Evolutionary conservation across 1,284 basidiomycete genomes (phyloP).

Genomic region (Sporisorium exsertum): DNA sequence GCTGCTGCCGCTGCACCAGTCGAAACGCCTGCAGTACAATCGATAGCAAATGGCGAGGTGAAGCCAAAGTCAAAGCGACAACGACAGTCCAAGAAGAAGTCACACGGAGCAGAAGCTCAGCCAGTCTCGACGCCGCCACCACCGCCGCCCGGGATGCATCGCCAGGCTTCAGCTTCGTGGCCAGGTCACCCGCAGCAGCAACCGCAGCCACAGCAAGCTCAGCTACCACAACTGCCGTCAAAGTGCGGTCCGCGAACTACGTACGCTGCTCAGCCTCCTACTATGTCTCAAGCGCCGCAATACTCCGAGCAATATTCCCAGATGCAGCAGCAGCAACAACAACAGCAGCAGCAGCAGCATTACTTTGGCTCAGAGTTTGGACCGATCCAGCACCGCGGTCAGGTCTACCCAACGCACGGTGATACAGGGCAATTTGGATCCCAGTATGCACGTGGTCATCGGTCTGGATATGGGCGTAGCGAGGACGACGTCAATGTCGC

Average conservation of each 20-base stretch:
- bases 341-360: conserved; percentile 4
- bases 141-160: conserved; percentile 1
- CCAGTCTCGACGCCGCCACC: not conserved
- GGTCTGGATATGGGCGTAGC: not conserved
- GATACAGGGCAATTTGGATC: conserved; percentile 2
- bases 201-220: conserved; percentile 10
- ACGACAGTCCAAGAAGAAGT: conserved; percentile 35
- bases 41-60: not conserved
- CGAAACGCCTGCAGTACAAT: not conserved
- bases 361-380: conserved; percentile 2
- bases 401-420: not conserved
- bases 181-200: conserved; percentile 18
- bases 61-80: conserved; percentile 27
- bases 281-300: conserved; percentile 3
- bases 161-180: conserved; percentile 8
- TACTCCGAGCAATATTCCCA: conserved; percentile 17
- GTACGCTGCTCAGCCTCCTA: conserved; percentile 31
- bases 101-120: conserved; percentile 6
- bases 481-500: conserved; percentile 9
- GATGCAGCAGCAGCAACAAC: conserved; percentile 8
- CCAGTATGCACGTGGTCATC: not conserved
- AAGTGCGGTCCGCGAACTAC: conserved; percentile 35
- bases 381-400: conserved; percentile 16
- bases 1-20: not conserved
- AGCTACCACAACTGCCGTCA: conserved; percentile 5